Evolutionary conservation across 371 early-diverging fungal species (phyloP).

Genomic region (Rhizopus sp.): DNA sequence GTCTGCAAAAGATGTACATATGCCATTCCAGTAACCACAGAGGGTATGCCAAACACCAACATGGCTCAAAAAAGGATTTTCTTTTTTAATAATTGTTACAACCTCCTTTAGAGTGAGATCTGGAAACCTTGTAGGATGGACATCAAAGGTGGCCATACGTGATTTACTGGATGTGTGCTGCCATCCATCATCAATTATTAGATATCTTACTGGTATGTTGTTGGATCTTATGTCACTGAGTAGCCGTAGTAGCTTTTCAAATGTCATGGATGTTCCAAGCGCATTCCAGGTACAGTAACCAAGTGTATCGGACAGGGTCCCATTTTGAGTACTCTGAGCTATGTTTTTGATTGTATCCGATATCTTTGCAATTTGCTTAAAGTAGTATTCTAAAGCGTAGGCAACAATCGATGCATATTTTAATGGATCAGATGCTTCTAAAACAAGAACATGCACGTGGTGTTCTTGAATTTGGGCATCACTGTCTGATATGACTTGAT

Average conservation of each 20-base stretch:
- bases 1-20: conserved; percentile 12
- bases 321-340: background rate
- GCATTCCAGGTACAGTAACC: conserved; percentile 57
- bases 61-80: conserved; percentile 22
- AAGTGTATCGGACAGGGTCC: conserved; percentile 11
- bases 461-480: background rate
- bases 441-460: conserved; percentile 13
- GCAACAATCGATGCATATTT: conserved; percentile 1
- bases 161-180: conserved; percentile 7
- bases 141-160: conserved; percentile 27
- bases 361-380: background rate
- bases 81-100: conserved; percentile 15
- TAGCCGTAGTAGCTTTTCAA: conserved; percentile 15
- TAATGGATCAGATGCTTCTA: background rate
- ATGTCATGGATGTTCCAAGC: conserved; percentile 24
- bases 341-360: background rate
- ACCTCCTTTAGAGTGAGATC: conserved; percentile 13
- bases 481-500: background rate
- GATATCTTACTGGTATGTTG: conserved; percentile 30
- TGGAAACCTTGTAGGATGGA: conserved; percentile 24
- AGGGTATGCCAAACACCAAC: conserved; percentile 54
- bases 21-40: conserved; percentile 51
- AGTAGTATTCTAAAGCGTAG: conserved; percentile 8
- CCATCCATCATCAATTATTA: conserved; percentile 58
- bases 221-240: conserved; percentile 19